phyloP scores from a whole-genome alignment of 2,329 filamentous ascomycete genomes.

The Neonectria magnoliae region DNA sequence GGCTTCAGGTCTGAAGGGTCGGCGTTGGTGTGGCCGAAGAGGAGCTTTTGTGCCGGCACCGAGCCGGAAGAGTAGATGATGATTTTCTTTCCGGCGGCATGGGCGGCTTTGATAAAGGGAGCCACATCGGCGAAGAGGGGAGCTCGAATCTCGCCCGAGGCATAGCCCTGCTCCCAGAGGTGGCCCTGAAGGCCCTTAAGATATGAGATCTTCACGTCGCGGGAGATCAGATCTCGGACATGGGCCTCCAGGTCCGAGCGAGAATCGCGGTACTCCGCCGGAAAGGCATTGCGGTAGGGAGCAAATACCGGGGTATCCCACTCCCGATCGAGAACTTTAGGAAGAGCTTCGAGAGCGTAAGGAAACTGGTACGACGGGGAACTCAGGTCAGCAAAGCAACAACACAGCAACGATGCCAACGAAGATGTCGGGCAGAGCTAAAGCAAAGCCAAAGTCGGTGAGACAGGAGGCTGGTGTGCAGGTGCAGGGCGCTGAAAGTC shows the following conservation, averaged over 20 bases:
- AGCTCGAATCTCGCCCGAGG: slow-evolving; percentile 73
- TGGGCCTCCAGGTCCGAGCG: slow-evolving; percentile 71
- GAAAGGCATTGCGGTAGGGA: slow-evolving; percentile 77
- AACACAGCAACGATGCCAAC: slow-evolving; percentile 12
- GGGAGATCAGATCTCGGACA: slow-evolving; percentile 74
- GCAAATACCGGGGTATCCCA: slow-evolving; percentile 75
- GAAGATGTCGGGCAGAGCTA: slow-evolving; percentile 26
- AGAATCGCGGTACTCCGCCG: slow-evolving; percentile 68
- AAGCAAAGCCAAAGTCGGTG: slow-evolving; percentile 40
- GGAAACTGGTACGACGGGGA: slow-evolving; percentile 68
- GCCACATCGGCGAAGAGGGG: slow-evolving; percentile 80
- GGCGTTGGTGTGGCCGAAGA: slow-evolving; percentile 75
- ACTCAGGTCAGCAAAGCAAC: slow-evolving; percentile 29
- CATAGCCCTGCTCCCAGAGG: slow-evolving; percentile 80
- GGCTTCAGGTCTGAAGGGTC: slow-evolving; percentile 67
- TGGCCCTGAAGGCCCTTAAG: slow-evolving; percentile 84
- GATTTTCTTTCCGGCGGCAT: slow-evolving; percentile 63
- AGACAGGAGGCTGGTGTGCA: slow-evolving; percentile 23
- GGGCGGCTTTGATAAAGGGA: slow-evolving; percentile 70
- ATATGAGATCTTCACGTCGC: slow-evolving; percentile 80
- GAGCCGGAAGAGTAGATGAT: slow-evolving; percentile 87
- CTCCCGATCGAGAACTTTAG: slow-evolving; percentile 68
- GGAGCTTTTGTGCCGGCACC: slow-evolving; percentile 81
- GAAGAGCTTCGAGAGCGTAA: slow-evolving; percentile 75
- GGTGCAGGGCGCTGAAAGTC: slow-evolving; percentile 25